phyloP scores from a whole-genome alignment of 2,329 filamentous ascomycete species.

The Calonectria crousiana region DNA sequence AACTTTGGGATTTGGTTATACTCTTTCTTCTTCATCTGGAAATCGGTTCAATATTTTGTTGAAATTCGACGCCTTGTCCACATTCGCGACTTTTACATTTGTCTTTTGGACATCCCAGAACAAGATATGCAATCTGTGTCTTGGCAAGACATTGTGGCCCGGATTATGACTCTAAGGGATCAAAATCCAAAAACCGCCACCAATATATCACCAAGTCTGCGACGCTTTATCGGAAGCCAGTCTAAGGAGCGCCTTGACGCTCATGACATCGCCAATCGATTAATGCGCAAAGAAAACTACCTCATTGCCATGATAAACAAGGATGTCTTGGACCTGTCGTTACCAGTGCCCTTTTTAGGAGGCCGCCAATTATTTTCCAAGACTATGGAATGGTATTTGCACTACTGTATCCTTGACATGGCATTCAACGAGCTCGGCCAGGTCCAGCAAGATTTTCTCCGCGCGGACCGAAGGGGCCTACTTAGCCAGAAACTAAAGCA shows the following conservation, averaged over 20 bases:
- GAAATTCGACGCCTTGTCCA: slow-evolving; percentile 80
- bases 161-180: slow-evolving; percentile 86
- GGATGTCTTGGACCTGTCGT: slow-evolving; percentile 87
- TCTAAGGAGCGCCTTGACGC: slow-evolving; percentile 96
- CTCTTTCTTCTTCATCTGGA: slow-evolving; percentile 87
- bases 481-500: slow-evolving; percentile 83
- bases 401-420: slow-evolving; percentile 91
- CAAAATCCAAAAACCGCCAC: slow-evolving; percentile 84
- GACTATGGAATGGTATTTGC: slow-evolving; percentile 91
- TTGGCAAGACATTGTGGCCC: slow-evolving; percentile 90
- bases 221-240: slow-evolving; percentile 79
- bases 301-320: slow-evolving; percentile 98
- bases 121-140: slow-evolving; percentile 94
- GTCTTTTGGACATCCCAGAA: slow-evolving; percentile 84
- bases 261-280: slow-evolving; percentile 94
- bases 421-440: slow-evolving; percentile 93
- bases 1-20: slow-evolving; percentile 87
- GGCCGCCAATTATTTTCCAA: slow-evolving; percentile 87
- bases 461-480: slow-evolving; percentile 81
- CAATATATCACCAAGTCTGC: slow-evolving; percentile 64
- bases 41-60: slow-evolving; percentile 78
- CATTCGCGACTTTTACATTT: slow-evolving; percentile 87
- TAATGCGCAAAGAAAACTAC: slow-evolving; percentile 98
- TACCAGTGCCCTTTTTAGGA: slow-evolving; percentile 86
- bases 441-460: slow-evolving; percentile 87